Conservation (phyloP, 768 basidiomycete genomes). For the Podaxis pistillaris region DNA sequence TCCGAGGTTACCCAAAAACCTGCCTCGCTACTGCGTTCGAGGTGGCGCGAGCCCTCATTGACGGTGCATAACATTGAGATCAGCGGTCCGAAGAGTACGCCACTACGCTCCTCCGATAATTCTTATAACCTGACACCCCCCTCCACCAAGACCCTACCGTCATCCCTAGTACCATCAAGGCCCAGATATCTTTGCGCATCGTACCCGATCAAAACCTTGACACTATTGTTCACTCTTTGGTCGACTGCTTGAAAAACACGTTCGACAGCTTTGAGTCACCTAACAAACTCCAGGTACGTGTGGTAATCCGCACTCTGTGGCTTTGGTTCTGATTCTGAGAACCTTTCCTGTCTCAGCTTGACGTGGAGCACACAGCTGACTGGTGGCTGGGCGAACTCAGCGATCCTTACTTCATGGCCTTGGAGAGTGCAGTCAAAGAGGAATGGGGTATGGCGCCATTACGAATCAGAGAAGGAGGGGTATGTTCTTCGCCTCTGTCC, state of each 20-base stretch:
- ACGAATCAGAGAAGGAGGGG: slow-evolving; percentile 91
- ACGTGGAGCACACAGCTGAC: slow-evolving; percentile 80
- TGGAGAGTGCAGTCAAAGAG: slow-evolving; percentile 78
- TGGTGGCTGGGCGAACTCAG: slow-evolving; percentile 96
- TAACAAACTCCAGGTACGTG: slow-evolving; percentile 67
- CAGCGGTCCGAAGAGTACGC: slow-evolving; percentile 76
- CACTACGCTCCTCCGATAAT: not conserved
- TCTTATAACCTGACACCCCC: not conserved
- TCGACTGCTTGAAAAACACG: slow-evolving; percentile 51
- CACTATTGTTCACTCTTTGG: slow-evolving; percentile 59
- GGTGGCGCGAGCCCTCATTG: slow-evolving; percentile 90
- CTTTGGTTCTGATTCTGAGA: not conserved
- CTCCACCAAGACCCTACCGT: slow-evolving; percentile 68
- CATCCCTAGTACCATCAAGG: slow-evolving; percentile 82
- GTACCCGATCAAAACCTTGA: slow-evolving; percentile 91
- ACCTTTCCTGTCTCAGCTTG: slow-evolving; percentile 46
- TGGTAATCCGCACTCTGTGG: not conserved
- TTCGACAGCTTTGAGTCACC: slow-evolving; percentile 65
- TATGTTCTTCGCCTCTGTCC: slow-evolving; percentile 34
- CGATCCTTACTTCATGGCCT: slow-evolving; percentile 80
- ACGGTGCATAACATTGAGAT: slow-evolving; percentile 85
- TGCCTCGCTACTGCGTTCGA: slow-evolving; percentile 64
- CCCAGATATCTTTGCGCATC: slow-evolving; percentile 86
- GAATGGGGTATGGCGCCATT: slow-evolving; percentile 89
- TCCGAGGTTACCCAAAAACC: slow-evolving; percentile 67